Percentiles rank a stretch among this genome's conserved stretches.
Conservation (phyloP, 108 stramenopile genomes). For the Nitzschia sp. region DNA sequence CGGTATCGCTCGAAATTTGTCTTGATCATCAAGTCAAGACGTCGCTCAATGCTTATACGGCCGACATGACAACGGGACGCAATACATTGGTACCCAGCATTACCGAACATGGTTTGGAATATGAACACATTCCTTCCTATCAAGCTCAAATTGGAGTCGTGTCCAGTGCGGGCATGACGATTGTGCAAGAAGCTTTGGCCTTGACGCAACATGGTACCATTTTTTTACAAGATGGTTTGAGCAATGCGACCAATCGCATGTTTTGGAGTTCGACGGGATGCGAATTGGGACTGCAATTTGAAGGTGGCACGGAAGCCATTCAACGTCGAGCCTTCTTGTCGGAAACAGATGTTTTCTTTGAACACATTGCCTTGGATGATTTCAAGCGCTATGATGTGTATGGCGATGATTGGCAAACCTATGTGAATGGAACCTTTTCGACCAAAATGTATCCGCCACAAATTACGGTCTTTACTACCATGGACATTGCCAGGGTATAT, state of each 20-base stretch:
- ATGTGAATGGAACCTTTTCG: constrained; percentile 49
- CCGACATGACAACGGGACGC: constrained; percentile 57
- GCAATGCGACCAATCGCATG: constrained; percentile 29
- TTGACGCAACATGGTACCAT: constrained; percentile 58
- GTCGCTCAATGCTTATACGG: constrained; percentile 55
- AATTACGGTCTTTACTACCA: constrained; percentile 51
- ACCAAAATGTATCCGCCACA: constrained; percentile 48
- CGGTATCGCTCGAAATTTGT: constrained; percentile 61
- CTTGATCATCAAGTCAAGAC: constrained; percentile 55
- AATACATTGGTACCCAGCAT: constrained; percentile 52
- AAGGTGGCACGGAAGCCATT: constrained; percentile 60
- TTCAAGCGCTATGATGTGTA: constrained; percentile 35
- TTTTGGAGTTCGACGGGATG: constrained; percentile 35
- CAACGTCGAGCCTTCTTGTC: constrained; percentile 52
- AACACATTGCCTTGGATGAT: constrained; percentile 34
- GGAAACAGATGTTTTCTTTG: constrained; percentile 56
- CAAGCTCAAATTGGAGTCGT: constrained; percentile 76
- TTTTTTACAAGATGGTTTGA: constrained; percentile 62
- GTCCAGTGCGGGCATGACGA: constrained; percentile 65
- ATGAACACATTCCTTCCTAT: constrained; percentile 53
- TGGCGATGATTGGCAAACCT: constrained; percentile 37
- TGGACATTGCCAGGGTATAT: constrained; percentile 41
- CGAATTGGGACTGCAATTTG: constrained; percentile 54
- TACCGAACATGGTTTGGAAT: constrained; percentile 43
- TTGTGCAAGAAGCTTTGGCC: constrained; percentile 40